phyloP scores from a whole-genome alignment of 768 basidiomycete genomes.

The Amyloporia xantha region DNA sequence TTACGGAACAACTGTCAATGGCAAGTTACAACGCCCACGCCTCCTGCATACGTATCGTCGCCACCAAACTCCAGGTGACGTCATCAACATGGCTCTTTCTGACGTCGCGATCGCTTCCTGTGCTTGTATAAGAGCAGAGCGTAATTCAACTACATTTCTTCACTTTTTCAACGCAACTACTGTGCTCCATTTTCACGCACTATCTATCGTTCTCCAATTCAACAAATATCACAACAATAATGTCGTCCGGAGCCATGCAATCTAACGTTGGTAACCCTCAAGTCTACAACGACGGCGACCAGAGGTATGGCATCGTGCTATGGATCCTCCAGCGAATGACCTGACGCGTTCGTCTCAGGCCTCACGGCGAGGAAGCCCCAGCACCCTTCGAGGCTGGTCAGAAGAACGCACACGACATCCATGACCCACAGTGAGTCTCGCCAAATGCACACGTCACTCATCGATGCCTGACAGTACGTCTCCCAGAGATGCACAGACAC shows the following conservation, averaged over 20 bases:
- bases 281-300: conserved; percentile 41
- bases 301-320: conserved; percentile 31
- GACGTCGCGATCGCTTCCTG: background rate
- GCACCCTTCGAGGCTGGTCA: conserved; percentile 27
- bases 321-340: conserved; percentile 6
- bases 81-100: background rate
- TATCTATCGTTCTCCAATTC: too few relatives aligned
- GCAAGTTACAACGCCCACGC: background rate
- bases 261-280: conserved; percentile 46
- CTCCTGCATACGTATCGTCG: background rate
- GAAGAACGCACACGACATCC: conserved; percentile 31
- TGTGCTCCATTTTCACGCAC: too few relatives aligned
- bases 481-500: conserved; percentile 39
- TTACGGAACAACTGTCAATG: too few relatives aligned
- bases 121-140: too few relatives aligned
- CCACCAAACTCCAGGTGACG: background rate
- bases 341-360: conserved; percentile 4
- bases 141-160: too few relatives aligned
- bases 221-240: too few relatives aligned
- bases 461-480: background rate
- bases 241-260: conserved; percentile 34
- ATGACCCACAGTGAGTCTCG: conserved; percentile 37
- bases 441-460: background rate
- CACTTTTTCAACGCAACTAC: too few relatives aligned
- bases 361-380: conserved; percentile 15